A percentile compares a stretch with the other conserved stretches of the same genome.
Evolutionary conservation across 129 eudicot genomes (phyloP).

Genomic region (Tagetes erecta): DNA sequence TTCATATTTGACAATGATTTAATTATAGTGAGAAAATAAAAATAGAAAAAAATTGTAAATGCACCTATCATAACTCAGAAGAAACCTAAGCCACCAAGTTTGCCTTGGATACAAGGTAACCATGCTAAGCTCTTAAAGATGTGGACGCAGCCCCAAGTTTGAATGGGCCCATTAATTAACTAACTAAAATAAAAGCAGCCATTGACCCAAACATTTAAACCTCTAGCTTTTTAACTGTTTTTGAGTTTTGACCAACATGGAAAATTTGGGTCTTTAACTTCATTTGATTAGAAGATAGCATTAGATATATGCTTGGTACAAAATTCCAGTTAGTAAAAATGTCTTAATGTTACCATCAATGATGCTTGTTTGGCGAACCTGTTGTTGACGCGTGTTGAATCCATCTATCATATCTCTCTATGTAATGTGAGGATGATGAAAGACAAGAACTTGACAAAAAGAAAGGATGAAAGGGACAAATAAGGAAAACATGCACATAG

Average conservation of each 20-base stretch:
- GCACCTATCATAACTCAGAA: neutral
- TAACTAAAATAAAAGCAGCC: neutral
- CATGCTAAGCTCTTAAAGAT: slow-evolving; percentile 22
- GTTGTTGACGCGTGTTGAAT: neutral
- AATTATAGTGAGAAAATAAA: neutral
- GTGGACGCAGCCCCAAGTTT: slow-evolving; percentile 29
- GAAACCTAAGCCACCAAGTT: slow-evolving; percentile 16
- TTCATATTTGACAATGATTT: neutral
- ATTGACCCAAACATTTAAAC: slow-evolving; percentile 15
- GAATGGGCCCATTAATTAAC: slow-evolving; percentile 27
- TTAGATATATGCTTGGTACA: neutral
- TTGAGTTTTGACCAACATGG: neutral
- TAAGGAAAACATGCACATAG: slow-evolving; percentile 27
- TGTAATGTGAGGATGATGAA: slow-evolving; percentile 2
- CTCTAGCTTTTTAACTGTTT: neutral
- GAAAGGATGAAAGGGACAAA: slow-evolving; percentile 29
- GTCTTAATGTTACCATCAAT: neutral
- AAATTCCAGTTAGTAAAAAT: neutral
- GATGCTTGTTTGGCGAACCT: neutral
- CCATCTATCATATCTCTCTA: neutral
- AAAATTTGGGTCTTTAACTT: neutral
- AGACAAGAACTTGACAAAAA: slow-evolving; percentile 25
- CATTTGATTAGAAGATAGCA: neutral
- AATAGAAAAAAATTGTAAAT: slow-evolving; percentile 3
- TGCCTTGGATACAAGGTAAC: slow-evolving; percentile 32